These are phyloP conservation scores for Globisporangium heterothallicum DNA, from an alignment of 352 stramenopile species.

Conservation along the genomic window DNA sequence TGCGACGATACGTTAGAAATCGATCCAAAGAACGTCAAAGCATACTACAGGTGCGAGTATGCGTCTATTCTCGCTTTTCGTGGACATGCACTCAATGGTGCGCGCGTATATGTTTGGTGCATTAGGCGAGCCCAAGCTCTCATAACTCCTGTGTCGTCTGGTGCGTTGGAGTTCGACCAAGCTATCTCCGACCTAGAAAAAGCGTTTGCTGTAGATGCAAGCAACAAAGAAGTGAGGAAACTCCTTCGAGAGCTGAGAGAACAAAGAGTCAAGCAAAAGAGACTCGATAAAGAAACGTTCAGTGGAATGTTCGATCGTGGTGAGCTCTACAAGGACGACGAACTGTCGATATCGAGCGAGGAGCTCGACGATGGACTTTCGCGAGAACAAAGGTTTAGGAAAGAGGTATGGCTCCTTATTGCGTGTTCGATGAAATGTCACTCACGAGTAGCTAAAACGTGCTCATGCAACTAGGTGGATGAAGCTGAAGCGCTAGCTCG, in stretches of 20 bases:
- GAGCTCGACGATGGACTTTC: conserved; percentile 21
- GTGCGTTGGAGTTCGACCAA: conserved; percentile 71
- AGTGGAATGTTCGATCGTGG: conserved; percentile 80
- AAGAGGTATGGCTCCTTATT: conserved; percentile 30
- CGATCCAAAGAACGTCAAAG: conserved; percentile 65
- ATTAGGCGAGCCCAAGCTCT: conserved; percentile 60
- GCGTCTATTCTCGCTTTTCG: not conserved
- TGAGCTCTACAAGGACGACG: conserved; percentile 43
- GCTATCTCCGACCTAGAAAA: conserved; percentile 67
- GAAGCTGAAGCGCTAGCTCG: conserved; percentile 64
- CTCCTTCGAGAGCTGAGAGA: conserved; percentile 66
- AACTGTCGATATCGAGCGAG: conserved; percentile 1
- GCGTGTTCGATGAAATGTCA: no score
- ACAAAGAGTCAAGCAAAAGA: conserved; percentile 52
- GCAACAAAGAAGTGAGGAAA: conserved; percentile 58
- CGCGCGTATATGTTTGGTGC: not conserved
- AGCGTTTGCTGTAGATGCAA: conserved; percentile 50
- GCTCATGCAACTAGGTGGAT: conserved; percentile 27
- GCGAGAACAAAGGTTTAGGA: conserved; percentile 41
- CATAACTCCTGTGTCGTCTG: conserved; percentile 69
- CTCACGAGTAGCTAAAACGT: not conserved
- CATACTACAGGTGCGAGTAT: conserved; percentile 49
- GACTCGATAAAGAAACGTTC: conserved; percentile 72
- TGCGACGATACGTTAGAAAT: conserved; percentile 69
- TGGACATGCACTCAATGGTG: not conserved